These are phyloP conservation scores for Tremellales sp. DNA, from an alignment of 1,284 basidiomycete species.

Conservation along the genomic window DNA sequence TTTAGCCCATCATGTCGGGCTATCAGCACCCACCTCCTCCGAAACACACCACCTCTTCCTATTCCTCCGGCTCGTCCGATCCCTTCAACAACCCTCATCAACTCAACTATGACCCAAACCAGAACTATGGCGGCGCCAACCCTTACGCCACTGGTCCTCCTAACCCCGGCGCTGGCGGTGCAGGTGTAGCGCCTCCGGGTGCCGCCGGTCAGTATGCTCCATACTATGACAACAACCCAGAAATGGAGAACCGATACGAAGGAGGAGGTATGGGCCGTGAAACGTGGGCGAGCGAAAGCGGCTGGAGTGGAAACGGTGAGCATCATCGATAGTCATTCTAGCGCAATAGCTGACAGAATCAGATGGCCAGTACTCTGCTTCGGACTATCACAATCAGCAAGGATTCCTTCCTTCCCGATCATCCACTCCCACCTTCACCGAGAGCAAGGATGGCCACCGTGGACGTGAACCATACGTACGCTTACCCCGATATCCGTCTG, in stretches of 20 bases:
- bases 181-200: constrained; percentile 28
- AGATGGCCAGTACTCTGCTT: constrained; percentile 28
- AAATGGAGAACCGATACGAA: constrained; percentile 56
- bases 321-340: constrained; percentile 53
- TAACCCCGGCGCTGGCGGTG: constrained; percentile 29
- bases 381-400: constrained; percentile 35
- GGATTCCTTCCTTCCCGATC: constrained; percentile 46
- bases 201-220: constrained; percentile 40
- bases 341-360: constrained; percentile 4
- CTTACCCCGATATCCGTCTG: constrained; percentile 53
- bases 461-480: constrained; percentile 51
- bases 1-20: constrained; percentile 30
- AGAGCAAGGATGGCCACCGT: constrained; percentile 60
- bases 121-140: constrained; percentile 10
- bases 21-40: constrained; percentile 28
- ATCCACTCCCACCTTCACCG: constrained; percentile 48
- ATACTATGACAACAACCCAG: constrained; percentile 73
- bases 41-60: constrained; percentile 32
- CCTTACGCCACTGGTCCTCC: constrained; percentile 15
- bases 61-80: constrained; percentile 36
- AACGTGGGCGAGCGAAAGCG: constrained; percentile 48
- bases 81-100: constrained; percentile 37
- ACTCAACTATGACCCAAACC: constrained; percentile 29
- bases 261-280: constrained; percentile 47
- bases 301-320: constrained; percentile 44